Conservation (phyloP, 352 stramenopile genomes). For the Elongisporangium senticosum region DNA sequence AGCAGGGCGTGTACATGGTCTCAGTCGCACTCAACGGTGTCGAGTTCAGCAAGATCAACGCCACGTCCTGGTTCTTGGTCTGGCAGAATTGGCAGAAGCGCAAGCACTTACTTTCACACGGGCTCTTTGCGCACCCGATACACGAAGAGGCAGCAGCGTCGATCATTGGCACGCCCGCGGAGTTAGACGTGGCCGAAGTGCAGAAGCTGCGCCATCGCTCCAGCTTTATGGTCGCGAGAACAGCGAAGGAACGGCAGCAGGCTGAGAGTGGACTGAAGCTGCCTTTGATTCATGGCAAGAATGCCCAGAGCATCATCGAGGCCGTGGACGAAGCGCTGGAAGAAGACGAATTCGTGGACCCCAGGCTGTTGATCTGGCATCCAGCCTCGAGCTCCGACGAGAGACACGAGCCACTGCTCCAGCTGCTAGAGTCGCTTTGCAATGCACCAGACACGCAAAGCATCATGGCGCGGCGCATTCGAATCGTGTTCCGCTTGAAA, state of each 20-base stretch:
- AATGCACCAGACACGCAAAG: constrained; percentile 41
- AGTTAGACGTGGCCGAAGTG: constrained; percentile 17
- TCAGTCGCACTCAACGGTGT: constrained; percentile 58
- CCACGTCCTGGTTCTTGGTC: constrained; percentile 60
- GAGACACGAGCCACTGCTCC: constrained; percentile 30
- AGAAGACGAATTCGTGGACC: constrained; percentile 25
- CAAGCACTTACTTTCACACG: constrained; percentile 39
- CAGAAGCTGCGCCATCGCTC: constrained; percentile 26
- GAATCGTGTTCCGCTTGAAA: constrained; percentile 42
- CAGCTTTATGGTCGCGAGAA: constrained; percentile 35
- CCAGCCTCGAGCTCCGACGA: constrained; percentile 33
- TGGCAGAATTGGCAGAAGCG: constrained; percentile 84
- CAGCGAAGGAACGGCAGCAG: constrained; percentile 6
- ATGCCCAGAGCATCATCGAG: background rate
- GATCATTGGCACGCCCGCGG: constrained; percentile 1
- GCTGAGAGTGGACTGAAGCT: constrained; percentile 7
- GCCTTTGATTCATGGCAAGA: constrained; percentile 9
- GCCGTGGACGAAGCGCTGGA: constrained; percentile 6
- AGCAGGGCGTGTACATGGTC: constrained; percentile 65
- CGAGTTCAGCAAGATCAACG: constrained; percentile 52
- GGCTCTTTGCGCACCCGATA: constrained; percentile 25
- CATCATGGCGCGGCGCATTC: constrained; percentile 44
- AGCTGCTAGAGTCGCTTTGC: constrained; percentile 46
- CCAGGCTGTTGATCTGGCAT: constrained; percentile 51
- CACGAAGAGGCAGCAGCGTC: constrained; percentile 14